A percentile compares a stretch with the other conserved stretches of the same genome.
Evolutionary conservation across 2,329 filamentous ascomycete species (phyloP).

Genomic region (Hymenoscyphus infarciens): DNA sequence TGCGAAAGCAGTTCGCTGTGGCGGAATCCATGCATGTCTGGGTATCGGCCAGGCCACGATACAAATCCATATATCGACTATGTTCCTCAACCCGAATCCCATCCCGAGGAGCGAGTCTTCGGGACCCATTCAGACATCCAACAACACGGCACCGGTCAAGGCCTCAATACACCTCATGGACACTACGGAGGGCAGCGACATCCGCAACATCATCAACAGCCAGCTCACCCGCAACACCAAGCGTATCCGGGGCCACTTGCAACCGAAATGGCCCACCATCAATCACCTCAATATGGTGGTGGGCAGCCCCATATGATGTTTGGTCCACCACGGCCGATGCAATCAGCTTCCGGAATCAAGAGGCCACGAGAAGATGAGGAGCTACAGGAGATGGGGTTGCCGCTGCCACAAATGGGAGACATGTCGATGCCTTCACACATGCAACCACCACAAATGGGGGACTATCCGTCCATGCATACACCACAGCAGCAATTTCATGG

Average conservation of each 20-base stretch:
- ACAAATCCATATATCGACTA: constrained; percentile 69
- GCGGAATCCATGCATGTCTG: constrained; percentile 64
- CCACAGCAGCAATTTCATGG: constrained; percentile 55
- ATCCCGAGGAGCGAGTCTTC: constrained; percentile 63
- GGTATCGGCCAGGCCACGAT: constrained; percentile 58
- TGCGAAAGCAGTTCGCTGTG: constrained; percentile 74
- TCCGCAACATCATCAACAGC: constrained; percentile 41
- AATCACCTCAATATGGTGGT: constrained; percentile 44
- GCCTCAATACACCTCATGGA: constrained; percentile 31
- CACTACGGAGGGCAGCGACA: constrained; percentile 46
- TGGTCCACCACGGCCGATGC: constrained; percentile 36
- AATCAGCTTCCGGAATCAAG: constrained; percentile 41
- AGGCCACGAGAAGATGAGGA: constrained; percentile 57
- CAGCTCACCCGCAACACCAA: constrained; percentile 42
- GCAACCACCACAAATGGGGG: constrained; percentile 52
- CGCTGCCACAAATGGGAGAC: constrained; percentile 36
- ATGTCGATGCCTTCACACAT: constrained; percentile 52
- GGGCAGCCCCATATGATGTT: constrained; percentile 49
- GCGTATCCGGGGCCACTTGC: constrained; percentile 52
- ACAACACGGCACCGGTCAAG: constrained; percentile 34
- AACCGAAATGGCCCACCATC: constrained; percentile 48
- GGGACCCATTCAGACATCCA: constrained; percentile 44
- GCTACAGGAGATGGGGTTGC: constrained; percentile 39
- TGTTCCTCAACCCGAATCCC: constrained; percentile 63
- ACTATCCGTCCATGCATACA: constrained; percentile 37